A percentile compares a stretch with the other conserved stretches of the same genome.
Conservation (phyloP, 805 yeast genomes). For the Yueomyces sp. region DNA sequence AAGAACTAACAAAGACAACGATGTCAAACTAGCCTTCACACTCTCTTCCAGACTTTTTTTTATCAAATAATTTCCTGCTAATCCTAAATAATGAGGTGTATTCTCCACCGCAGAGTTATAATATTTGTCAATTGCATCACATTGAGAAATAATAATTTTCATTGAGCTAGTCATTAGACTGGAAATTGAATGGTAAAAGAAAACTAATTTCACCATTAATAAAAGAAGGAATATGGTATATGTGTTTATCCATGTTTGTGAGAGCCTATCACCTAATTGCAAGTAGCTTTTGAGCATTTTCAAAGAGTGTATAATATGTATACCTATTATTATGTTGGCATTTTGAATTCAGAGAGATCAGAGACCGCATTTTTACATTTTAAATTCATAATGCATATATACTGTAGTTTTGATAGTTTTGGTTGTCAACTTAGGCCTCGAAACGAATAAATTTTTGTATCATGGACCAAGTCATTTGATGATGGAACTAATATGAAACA, state of each 20-base stretch:
- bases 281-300: constrained; percentile 24
- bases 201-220: constrained; percentile 42
- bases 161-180: constrained; percentile 30
- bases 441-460: too few species aligned
- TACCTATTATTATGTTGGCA: too few species aligned
- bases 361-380: too few species aligned
- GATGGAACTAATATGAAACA: too few species aligned
- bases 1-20: constrained; percentile 35
- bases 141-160: constrained; percentile 28
- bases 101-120: constrained; percentile 25
- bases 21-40: constrained; percentile 31
- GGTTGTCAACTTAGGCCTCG: too few species aligned
- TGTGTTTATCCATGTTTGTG: constrained; percentile 57
- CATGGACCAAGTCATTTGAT: too few species aligned
- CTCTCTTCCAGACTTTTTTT: constrained; percentile 34
- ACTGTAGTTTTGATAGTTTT: too few species aligned
- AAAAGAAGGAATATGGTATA: constrained; percentile 44
- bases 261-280: constrained; percentile 36
- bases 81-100: constrained; percentile 44
- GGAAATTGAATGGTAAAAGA: constrained; percentile 39
- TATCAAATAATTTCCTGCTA: constrained; percentile 40
- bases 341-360: too few species aligned
- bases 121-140: constrained; percentile 32
- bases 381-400: too few species aligned
- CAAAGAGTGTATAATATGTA: too few species aligned